phyloP scores from a whole-genome alignment of 2,329 filamentous ascomycete species.

The Ilyonectria mors-panacis region DNA sequence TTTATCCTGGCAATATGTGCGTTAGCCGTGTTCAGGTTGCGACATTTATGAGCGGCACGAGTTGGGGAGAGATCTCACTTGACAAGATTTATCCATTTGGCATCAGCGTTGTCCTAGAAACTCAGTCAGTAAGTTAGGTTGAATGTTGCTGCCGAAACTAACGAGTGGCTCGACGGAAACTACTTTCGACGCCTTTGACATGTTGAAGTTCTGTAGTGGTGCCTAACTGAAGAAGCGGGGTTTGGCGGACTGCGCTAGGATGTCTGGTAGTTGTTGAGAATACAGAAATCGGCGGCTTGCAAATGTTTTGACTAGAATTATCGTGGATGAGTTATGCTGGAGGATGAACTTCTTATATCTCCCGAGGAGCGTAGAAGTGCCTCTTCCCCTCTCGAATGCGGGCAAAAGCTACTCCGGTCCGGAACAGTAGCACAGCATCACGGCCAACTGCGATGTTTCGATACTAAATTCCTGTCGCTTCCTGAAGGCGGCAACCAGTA shows the following conservation, averaged over 20 bases:
- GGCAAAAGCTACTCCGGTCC: slow-evolving; percentile 28
- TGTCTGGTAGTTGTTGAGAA: background rate
- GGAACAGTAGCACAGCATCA: background rate
- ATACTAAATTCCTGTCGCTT: background rate
- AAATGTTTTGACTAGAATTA: background rate
- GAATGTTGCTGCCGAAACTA: background rate
- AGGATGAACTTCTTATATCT: background rate
- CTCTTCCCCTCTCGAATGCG: slow-evolving; percentile 19
- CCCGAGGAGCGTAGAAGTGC: background rate
- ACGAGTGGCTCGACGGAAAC: slow-evolving; percentile 24
- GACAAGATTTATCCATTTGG: slow-evolving; percentile 28
- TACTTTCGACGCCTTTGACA: slow-evolving; percentile 18
- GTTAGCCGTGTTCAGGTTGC: background rate
- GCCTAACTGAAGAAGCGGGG: background rate
- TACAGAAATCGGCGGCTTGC: background rate
- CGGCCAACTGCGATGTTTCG: background rate
- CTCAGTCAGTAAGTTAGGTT: background rate
- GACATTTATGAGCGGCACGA: slow-evolving; percentile 3
- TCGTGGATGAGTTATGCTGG: background rate
- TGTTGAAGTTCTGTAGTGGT: background rate
- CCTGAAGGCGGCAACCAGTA: background rate
- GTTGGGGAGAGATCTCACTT: slow-evolving; percentile 11
- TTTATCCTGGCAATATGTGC: slow-evolving; percentile 61
- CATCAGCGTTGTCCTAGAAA: slow-evolving; percentile 13
- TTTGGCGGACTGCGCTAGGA: background rate